Percentiles rank a stretch among this genome's conserved stretches.
These are phyloP conservation scores for Neocatenulostroma microsporum DNA, from an alignment of 2,329 filamentous ascomycete genomes.

Conservation along the genomic window DNA sequence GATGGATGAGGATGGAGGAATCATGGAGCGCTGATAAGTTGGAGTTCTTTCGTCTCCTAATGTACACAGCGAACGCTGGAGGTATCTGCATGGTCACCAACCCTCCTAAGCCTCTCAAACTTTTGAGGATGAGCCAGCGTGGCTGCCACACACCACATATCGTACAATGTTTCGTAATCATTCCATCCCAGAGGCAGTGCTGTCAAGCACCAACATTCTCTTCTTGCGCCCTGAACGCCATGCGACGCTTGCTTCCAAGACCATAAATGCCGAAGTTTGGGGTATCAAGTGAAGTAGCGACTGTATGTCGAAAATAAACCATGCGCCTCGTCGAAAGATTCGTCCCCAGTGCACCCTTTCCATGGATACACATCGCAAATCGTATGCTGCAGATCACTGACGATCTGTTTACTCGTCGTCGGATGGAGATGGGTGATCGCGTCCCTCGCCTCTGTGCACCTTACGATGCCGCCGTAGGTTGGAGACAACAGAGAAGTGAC, in stretches of 20 bases:
- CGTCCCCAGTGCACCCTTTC: neutral
- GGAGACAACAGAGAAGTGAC: constrained; percentile 94
- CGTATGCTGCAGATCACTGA: neutral
- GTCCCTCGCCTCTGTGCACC: constrained; percentile 73
- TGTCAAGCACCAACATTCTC: neutral
- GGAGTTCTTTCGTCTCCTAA: too few species aligned
- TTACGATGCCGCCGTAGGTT: constrained; percentile 92
- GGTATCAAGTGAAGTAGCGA: constrained; percentile 31
- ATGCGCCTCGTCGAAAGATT: constrained; percentile 7
- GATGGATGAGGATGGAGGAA: too few species aligned
- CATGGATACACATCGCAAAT: neutral
- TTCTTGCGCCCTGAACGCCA: constrained; percentile 5
- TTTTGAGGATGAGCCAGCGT: too few species aligned
- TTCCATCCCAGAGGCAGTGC: neutral
- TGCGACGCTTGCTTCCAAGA: neutral
- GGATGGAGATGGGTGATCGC: constrained; percentile 41
- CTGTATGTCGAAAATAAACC: constrained; percentile 14
- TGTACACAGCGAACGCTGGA: constrained; percentile 4
- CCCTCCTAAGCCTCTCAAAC: neutral
- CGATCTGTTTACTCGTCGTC: constrained; percentile 28
- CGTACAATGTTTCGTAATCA: constrained; percentile 1
- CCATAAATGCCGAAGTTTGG: constrained; percentile 9
- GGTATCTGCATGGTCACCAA: too few species aligned
- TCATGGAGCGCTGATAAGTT: too few species aligned
- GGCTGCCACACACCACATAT: neutral